A percentile compares a stretch with the other conserved stretches of the same genome.
Conservation (phyloP, 139 green algal species). For the Ettlia oleoabundans region DNA sequence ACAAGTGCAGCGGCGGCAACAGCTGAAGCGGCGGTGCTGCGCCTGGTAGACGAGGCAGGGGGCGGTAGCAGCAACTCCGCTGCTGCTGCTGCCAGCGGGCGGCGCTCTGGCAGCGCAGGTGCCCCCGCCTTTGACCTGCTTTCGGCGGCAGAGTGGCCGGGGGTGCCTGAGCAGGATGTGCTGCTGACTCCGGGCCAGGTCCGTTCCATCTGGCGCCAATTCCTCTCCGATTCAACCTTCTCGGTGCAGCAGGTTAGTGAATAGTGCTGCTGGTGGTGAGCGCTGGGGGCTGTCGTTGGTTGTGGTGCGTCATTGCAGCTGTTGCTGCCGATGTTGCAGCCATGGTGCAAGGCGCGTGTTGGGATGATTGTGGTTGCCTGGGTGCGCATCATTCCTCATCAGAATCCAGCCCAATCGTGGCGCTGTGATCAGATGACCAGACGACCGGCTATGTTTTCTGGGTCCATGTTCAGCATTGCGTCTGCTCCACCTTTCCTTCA, state of each 20-base stretch:
- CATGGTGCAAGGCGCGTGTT: too few species aligned
- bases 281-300: background rate
- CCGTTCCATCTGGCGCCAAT: slow-evolving; percentile 76
- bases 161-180: slow-evolving; percentile 40
- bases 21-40: slow-evolving; percentile 19
- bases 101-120: background rate
- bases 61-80: background rate
- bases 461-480: background rate
- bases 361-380: too few species aligned
- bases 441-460: too few species aligned
- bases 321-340: background rate
- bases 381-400: too few species aligned
- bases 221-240: slow-evolving; percentile 67
- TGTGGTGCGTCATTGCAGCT: background rate
- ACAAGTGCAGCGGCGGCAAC: background rate
- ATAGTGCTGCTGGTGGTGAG: background rate
- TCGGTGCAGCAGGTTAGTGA: slow-evolving; percentile 72
- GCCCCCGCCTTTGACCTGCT: slow-evolving; percentile 54
- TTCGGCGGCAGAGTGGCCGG: slow-evolving; percentile 63
- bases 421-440: too few species aligned
- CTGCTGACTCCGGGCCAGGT: slow-evolving; percentile 60
- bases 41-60: background rate
- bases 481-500: background rate
- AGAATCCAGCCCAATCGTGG: too few species aligned
- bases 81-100: background rate